Evolutionary conservation across 305 asterid genomes (phyloP).

Genomic region (Andrographis paniculata): DNA sequence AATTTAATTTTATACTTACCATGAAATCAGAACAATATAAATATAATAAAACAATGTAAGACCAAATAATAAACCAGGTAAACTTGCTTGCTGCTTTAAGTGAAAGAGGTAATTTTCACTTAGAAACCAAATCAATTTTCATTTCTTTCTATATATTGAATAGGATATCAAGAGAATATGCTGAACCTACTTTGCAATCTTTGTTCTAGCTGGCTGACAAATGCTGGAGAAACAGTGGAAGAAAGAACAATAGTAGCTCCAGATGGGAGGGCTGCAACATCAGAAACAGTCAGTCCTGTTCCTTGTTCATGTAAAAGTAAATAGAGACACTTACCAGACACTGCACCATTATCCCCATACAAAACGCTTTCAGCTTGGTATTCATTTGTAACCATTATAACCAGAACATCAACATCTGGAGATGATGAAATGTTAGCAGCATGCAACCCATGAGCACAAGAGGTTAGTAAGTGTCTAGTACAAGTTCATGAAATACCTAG

Average conservation of each 20-base stretch:
- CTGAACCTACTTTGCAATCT: slow-evolving; percentile 66
- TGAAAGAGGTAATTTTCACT: slow-evolving; percentile 3
- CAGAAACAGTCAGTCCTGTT: slow-evolving; percentile 21
- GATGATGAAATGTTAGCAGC: slow-evolving; percentile 23
- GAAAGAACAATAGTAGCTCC: slow-evolving; percentile 84
- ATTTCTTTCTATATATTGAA: slow-evolving; percentile 8
- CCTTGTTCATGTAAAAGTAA: not conserved
- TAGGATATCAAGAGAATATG: slow-evolving; percentile 13
- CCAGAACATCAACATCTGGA: slow-evolving; percentile 73
- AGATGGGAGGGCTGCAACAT: slow-evolving; percentile 65
- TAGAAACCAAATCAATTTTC: slow-evolving; percentile 6
- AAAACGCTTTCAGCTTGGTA: slow-evolving; percentile 90
- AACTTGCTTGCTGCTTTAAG: not conserved
- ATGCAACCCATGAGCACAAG: slow-evolving; percentile 13
- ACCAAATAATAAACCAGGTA: slow-evolving; percentile 3
- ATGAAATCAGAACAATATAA: slow-evolving; percentile 8
- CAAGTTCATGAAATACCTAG: slow-evolving; percentile 8
- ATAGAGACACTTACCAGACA: slow-evolving; percentile 51
- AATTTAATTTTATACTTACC: not conserved
- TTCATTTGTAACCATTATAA: slow-evolving; percentile 95
- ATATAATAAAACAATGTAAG: not conserved
- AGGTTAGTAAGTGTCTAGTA: slow-evolving; percentile 5
- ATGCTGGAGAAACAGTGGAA: slow-evolving; percentile 96
- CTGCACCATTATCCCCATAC: slow-evolving; percentile 75
- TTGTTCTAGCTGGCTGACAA: slow-evolving; percentile 66